Evolutionary conservation across 2,329 filamentous ascomycete genomes (phyloP), one percentile per base, ranked within the genome.

Genomic region (Sclerotinia glacialis): DNA sequence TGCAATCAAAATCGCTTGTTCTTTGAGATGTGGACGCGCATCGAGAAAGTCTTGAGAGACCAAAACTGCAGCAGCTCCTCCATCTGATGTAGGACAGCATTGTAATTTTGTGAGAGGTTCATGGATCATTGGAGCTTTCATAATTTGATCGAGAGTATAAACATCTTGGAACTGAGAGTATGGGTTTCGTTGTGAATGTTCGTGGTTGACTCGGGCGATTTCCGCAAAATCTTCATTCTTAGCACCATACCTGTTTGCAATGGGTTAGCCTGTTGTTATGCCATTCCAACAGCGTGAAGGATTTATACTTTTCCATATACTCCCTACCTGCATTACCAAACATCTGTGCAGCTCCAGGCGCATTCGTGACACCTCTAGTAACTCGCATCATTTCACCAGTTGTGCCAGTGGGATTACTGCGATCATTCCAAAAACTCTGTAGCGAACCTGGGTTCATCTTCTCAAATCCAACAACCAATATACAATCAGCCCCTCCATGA

Each of bases 101-200:
- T 98, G 95, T n/a, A 98, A 88, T 80, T 97, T 98, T 67, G 95
- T 98, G 66, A 98, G 84, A 21, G 94, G 94, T 71, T 87, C 86
- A 80, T 92, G 88, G 78, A 98, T 91, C 84, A 87, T 90, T 68
- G 91, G 83, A 0, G 91, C 81, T 47, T 89, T 82, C 76, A 92
- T 79, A 77, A 98, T 83, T 79, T 98, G 89, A 42, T 97, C 91
- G 50, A 89, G 86, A 0, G 90, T 91, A 82, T 98, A 98, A 77
- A 94, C 91, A 75, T 96, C 87, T 75, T 89, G 90, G 83, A 99
- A 98, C 79, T 98, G 94, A n/a, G 92, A 94, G 83, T 99, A 99
- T 12, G 94, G 94, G 83, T 98, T 98, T 72, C 89, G 86, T 78
- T 89, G 89, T 28, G 89, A 93, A 84, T 99, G 95, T 70, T 88